Conservation (phyloP, 2,329 filamentous ascomycete species). For the Leptodontidium sp. region DNA sequence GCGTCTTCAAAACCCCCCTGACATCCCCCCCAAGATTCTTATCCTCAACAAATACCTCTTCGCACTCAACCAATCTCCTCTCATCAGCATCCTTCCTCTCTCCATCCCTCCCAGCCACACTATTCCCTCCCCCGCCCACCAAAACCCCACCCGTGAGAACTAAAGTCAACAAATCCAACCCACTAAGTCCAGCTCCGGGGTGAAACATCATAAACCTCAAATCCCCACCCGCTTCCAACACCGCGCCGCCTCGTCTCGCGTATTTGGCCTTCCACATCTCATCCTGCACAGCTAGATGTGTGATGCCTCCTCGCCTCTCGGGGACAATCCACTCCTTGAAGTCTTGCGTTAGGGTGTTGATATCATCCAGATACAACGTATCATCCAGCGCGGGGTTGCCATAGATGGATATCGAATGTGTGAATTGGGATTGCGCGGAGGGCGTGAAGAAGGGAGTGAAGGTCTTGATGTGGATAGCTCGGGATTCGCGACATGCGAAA, state of each 20-base stretch:
- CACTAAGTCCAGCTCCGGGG: constrained; percentile 1
- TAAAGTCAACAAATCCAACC: constrained; percentile 15
- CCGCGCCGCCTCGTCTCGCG: constrained; percentile 6
- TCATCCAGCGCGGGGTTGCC: constrained; percentile 3
- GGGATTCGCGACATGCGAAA: constrained; percentile 16
- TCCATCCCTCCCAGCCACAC: not conserved
- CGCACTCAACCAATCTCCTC: not conserved
- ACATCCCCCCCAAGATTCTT: constrained; percentile 10
- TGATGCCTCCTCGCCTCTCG: not conserved
- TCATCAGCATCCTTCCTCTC: not conserved
- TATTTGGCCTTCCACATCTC: constrained; percentile 16
- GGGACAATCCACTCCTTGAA: constrained; percentile 18
- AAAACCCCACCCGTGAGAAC: constrained; percentile 14
- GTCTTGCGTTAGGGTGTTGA: constrained; percentile 13
- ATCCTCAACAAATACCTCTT: constrained; percentile 3
- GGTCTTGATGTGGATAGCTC: constrained; percentile 15
- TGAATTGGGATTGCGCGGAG: constrained; percentile 1
- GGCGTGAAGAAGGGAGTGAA: constrained; percentile 11
- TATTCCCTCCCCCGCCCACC: not conserved
- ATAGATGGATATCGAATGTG: constrained; percentile 12
- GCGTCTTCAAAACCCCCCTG: constrained; percentile 14
- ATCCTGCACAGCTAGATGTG: constrained; percentile 16
- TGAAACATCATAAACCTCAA: constrained; percentile 22
- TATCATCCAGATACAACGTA: constrained; percentile 22
- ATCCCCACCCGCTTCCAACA: constrained; percentile 16